Percentiles rank a stretch among this genome's conserved stretches.
Conservation (phyloP, 129 eudicot species). For the Silybum marianum region DNA sequence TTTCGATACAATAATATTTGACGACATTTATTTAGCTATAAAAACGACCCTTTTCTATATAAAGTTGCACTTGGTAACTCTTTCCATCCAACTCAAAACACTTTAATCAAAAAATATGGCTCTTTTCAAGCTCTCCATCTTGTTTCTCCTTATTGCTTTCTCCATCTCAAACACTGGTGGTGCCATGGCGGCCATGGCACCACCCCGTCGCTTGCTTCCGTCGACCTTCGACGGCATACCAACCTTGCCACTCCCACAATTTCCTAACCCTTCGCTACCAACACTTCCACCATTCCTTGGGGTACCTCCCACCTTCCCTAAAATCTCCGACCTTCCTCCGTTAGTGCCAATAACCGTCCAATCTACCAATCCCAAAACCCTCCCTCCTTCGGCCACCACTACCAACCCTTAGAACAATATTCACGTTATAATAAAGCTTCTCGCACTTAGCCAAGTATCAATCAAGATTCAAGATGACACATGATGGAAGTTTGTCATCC, state of each 20-base stretch:
- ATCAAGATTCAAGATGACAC: not conserved
- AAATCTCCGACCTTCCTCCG: conserved; percentile 1
- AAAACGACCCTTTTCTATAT: not conserved
- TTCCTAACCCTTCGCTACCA: not conserved
- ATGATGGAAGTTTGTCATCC: not conserved
- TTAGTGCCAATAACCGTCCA: not conserved
- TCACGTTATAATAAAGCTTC: not conserved
- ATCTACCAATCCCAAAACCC: not conserved
- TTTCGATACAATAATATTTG: not conserved
- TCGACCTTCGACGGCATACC: not conserved
- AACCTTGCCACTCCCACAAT: not conserved
- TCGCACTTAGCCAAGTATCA: not conserved
- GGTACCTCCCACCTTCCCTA: not conserved
- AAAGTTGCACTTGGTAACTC: not conserved
- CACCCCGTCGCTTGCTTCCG: not conserved
- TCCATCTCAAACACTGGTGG: not conserved
- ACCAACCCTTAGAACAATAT: not conserved
- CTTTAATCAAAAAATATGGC: not conserved
- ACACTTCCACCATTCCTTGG: conserved; percentile 1
- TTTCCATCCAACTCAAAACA: not conserved
- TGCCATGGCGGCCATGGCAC: not conserved
- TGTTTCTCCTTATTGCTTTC: not conserved
- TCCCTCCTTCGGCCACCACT: not conserved
- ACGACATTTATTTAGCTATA: not conserved
- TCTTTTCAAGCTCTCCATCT: not conserved